phyloP scores from a whole-genome alignment of 352 stramenopile species.

The Globisporangium paroecandrum region DNA sequence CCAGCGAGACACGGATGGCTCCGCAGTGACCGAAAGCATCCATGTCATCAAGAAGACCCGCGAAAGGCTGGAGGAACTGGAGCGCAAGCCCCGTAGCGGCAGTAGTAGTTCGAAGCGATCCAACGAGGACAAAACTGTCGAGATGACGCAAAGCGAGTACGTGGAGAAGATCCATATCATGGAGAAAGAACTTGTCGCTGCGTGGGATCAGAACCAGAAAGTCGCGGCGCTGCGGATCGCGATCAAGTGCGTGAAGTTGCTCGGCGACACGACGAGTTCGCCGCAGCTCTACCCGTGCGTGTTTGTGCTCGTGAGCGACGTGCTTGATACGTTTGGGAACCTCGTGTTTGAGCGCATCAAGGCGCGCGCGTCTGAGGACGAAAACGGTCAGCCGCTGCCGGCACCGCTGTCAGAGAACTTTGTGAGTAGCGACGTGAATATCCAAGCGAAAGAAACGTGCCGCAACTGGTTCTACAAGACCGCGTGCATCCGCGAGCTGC shows the following conservation, averaged over 20 bases:
- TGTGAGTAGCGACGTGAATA: conserved; percentile 74
- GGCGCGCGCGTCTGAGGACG: conserved; percentile 53
- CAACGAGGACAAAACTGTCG: conserved; percentile 38
- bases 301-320: conserved; percentile 86
- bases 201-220: conserved; percentile 85
- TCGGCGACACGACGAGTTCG: conserved; percentile 71
- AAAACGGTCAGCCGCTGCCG: conserved; percentile 50
- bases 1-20: conserved; percentile 28
- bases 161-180: conserved; percentile 75
- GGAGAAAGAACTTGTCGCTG: conserved; percentile 54
- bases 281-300: conserved; percentile 86
- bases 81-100: conserved; percentile 24
- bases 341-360: conserved; percentile 87
- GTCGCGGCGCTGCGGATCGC: conserved; percentile 87
- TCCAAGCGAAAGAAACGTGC: conserved; percentile 88
- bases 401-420: conserved; percentile 63
- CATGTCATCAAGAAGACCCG: conserved; percentile 63
- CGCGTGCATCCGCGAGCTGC: conserved; percentile 89
- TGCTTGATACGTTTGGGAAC: conserved; percentile 84
- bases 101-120: conserved; percentile 1
- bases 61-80: conserved; percentile 63
- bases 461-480: conserved; percentile 96
- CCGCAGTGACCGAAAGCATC: conserved; percentile 19
- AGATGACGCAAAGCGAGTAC: conserved; percentile 86
- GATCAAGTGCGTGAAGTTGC: conserved; percentile 89